These are phyloP conservation scores for Chrysosporium keratinophilum DNA, from an alignment of 2,329 filamentous ascomycete genomes.

Conservation along the genomic window DNA sequence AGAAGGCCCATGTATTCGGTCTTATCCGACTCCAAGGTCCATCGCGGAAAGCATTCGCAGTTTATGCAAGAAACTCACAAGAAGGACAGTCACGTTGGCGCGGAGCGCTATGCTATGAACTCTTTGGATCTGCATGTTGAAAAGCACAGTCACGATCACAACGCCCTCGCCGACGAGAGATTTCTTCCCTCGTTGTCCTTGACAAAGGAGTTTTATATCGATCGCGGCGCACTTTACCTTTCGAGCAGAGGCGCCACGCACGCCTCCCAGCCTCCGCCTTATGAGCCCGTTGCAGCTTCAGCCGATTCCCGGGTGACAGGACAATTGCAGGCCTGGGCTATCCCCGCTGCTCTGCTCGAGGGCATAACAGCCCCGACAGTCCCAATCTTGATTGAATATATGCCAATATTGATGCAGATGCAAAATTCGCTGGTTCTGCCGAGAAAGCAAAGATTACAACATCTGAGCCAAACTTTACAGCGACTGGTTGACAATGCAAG, in stretches of 20 bases:
- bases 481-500: slow-evolving; percentile 34
- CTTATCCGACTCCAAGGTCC: neutral
- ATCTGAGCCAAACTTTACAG: slow-evolving; percentile 31
- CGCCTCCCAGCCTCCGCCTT: slow-evolving; percentile 34
- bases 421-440: slow-evolving; percentile 24
- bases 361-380: slow-evolving; percentile 29
- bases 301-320: slow-evolving; percentile 35
- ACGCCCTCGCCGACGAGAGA: slow-evolving; percentile 25
- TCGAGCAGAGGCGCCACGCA: slow-evolving; percentile 28
- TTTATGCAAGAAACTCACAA: neutral
- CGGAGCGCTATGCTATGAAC: slow-evolving; percentile 14
- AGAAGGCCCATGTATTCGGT: slow-evolving; percentile 20
- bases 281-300: slow-evolving; percentile 34
- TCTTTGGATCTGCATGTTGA: slow-evolving; percentile 4
- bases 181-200: slow-evolving; percentile 16
- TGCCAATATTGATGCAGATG: slow-evolving; percentile 32
- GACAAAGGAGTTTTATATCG: slow-evolving; percentile 30
- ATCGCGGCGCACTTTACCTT: slow-evolving; percentile 32
- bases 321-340: slow-evolving; percentile 31
- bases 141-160: slow-evolving; percentile 16
- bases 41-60: neutral
- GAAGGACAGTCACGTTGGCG: neutral
- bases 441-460: slow-evolving; percentile 26
- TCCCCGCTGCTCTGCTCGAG: slow-evolving; percentile 23
- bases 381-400: slow-evolving; percentile 35